Base-by-base conservation (phyloP, 2,329 filamentous ascomycete genomes). In the Venturia aucupariae region DNA sequence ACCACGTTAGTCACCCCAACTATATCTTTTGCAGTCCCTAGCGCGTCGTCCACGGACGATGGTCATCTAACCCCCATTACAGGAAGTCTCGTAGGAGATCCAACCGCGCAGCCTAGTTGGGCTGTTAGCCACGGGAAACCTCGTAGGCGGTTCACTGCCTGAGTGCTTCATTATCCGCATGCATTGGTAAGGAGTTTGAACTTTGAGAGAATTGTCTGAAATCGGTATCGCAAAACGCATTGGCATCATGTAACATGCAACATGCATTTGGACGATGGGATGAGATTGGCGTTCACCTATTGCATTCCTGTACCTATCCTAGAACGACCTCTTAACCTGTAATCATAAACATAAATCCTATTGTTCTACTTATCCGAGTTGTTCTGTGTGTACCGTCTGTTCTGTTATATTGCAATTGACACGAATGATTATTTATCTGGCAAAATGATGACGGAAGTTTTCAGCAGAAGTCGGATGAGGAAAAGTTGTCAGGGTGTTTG, bases 11-110 rank as follows among this genome's bases (percentile, higher is more conserved):
- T 55, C 17, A 32, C 11, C 24, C n/a, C 51, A 32, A 7, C 30
- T 10, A n/a, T 8, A 10, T 17, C 24, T 32, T 27, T 27, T 24
- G 11, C 7, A 41, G 38, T 13, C 13, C 38, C 13, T 41, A 13
- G 11, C 38, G 38, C 38, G 11, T 41, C 38, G 38, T 41, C 38
- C 13, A 41, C 22, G 7, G 44, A 24, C 17, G 22, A 73, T 66
- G 75, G 75, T 68, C 74, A 74, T 46, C 41, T 41, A 41, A 62
- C 27, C 15, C 13, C 24, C 35, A 27, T 46, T 35, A 24, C 19
- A 60, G 55, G 22, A 48, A 48, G 22, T 27, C 22, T 11, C 46
- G 46, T 27, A 48, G 46, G 22, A n/a, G 46, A 13, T 48, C 11
- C 22, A 48, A 48, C 46, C 46, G 46, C 22, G n/a, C 46, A 27